Evolutionary conservation across 352 stramenopile species (phyloP).

Genomic region (Globisporangium heterothallicum): DNA sequence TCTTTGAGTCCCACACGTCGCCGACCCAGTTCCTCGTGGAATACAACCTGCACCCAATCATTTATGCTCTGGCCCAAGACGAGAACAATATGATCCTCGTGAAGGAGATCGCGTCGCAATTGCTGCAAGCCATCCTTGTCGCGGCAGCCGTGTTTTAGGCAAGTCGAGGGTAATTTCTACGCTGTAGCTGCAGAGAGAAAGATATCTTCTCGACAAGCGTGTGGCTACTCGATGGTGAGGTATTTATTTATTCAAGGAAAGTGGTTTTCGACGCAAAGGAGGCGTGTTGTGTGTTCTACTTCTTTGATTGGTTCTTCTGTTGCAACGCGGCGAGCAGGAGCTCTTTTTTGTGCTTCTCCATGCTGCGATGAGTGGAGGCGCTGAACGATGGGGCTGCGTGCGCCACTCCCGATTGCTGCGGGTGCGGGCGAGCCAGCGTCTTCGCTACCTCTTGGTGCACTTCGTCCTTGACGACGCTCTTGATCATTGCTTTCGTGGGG

Average conservation of each 20-base stretch:
- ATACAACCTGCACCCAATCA: conserved; percentile 80
- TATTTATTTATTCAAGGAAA: conserved; percentile 12
- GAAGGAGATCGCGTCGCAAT: conserved; percentile 83
- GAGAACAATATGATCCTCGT: conserved; percentile 89
- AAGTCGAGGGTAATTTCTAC: background rate
- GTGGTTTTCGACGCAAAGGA: background rate
- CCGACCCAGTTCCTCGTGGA: conserved; percentile 85
- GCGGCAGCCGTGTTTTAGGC: conserved; percentile 50
- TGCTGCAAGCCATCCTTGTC: conserved; percentile 80
- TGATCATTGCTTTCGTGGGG: conserved; percentile 57
- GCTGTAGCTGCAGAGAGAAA: background rate
- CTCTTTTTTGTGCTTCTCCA: conserved; percentile 71
- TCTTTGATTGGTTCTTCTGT: conserved; percentile 26
- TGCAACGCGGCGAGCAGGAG: conserved; percentile 42
- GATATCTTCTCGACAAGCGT: background rate
- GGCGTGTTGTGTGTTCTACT: background rate
- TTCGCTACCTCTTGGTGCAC: conserved; percentile 60
- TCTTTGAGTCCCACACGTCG: conserved; percentile 85
- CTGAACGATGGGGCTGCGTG: conserved; percentile 28
- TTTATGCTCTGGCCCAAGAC: conserved; percentile 78
- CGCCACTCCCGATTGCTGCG: conserved; percentile 10
- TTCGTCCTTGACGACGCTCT: conserved; percentile 50
- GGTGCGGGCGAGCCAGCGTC: conserved; percentile 19
- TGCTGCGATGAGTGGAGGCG: conserved; percentile 48
- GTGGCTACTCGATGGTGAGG: background rate